A percentile compares a stretch with the other conserved stretches of the same genome.
These are phyloP conservation scores for Saccharomycopsis vini DNA, from an alignment of 805 yeast genomes.

Conservation along the genomic window DNA sequence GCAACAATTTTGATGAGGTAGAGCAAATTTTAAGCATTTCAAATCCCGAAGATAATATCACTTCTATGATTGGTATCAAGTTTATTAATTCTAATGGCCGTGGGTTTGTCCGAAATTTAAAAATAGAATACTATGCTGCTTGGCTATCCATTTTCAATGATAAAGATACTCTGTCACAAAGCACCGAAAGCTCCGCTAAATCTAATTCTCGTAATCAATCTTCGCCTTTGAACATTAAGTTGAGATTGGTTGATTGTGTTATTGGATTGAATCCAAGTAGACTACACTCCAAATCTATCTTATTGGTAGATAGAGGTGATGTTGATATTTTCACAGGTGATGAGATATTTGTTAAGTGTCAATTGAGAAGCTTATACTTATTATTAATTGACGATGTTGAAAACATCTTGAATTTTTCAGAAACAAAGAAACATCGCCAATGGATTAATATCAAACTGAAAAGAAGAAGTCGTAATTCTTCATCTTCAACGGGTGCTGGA, in stretches of 20 bases:
- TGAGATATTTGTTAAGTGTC: constrained; percentile 32
- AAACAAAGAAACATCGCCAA: constrained; percentile 15
- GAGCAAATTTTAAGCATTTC: constrained; percentile 30
- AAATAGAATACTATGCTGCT: constrained; percentile 48
- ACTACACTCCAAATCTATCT: constrained; percentile 41
- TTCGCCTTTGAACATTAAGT: constrained; percentile 14
- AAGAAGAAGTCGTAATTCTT: background rate
- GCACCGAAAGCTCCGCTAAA: constrained; percentile 11
- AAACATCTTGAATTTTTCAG: constrained; percentile 28
- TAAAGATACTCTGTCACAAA: background rate
- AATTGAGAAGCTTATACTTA: constrained; percentile 41
- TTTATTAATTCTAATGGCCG: constrained; percentile 30
- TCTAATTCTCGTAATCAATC: background rate
- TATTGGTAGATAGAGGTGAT: constrained; percentile 46
- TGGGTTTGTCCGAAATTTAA: constrained; percentile 38
- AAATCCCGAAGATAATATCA: constrained; percentile 27
- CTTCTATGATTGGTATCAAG: constrained; percentile 35
- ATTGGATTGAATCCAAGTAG: constrained; percentile 59
- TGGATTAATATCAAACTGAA: constrained; percentile 19
- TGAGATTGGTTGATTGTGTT: constrained; percentile 40
- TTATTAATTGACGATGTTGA: constrained; percentile 56
- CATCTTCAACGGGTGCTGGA: background rate
- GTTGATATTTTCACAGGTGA: constrained; percentile 35
- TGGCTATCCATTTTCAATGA: constrained; percentile 42
- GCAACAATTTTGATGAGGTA: constrained; percentile 5